Conservation (phyloP, 306 rosid genomes). For the Coriaria nepalensis region DNA sequence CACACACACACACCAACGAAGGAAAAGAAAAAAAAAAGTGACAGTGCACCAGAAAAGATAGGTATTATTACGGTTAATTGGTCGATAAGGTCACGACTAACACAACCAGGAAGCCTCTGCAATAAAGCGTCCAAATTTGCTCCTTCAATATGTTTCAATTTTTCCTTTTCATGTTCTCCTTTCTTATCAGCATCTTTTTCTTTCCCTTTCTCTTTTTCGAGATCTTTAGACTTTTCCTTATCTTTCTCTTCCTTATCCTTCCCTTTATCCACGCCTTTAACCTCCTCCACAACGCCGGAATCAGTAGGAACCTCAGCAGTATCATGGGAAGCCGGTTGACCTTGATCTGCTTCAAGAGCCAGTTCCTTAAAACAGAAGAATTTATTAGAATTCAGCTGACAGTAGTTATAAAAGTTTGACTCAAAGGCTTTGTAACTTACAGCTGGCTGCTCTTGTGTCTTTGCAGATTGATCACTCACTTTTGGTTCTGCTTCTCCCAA, state of each 20-base stretch:
- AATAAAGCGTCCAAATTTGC: conserved; percentile 88
- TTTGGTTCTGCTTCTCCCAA: conserved; percentile 88
- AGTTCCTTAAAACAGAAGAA: conserved; percentile 31
- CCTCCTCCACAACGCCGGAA: conserved; percentile 40
- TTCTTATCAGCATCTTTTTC: conserved; percentile 59
- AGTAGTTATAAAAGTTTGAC: background rate
- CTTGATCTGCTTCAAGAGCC: conserved; percentile 60
- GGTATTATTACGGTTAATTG: conserved; percentile 68
- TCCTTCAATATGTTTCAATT: conserved; percentile 77
- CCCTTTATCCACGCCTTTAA: conserved; percentile 44
- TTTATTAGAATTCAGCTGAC: no score
- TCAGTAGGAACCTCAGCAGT: conserved; percentile 48
- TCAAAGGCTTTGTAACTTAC: conserved; percentile 37
- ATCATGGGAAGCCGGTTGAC: conserved; percentile 39
- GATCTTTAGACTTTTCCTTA: conserved; percentile 64
- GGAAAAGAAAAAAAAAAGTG: conserved; percentile 1
- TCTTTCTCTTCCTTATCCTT: conserved; percentile 76
- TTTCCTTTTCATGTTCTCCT: conserved; percentile 84
- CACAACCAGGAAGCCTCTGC: conserved; percentile 97
- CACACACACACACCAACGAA: background rate
- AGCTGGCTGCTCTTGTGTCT: conserved; percentile 60
- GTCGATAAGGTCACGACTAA: conserved; percentile 98
- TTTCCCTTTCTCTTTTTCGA: conserved; percentile 57
- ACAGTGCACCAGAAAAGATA: conserved; percentile 3
- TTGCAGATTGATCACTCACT: conserved; percentile 61